Evolutionary conservation across 371 early-diverging fungal genomes (phyloP).

Genomic region (Syncephalis plumigaleata): DNA sequence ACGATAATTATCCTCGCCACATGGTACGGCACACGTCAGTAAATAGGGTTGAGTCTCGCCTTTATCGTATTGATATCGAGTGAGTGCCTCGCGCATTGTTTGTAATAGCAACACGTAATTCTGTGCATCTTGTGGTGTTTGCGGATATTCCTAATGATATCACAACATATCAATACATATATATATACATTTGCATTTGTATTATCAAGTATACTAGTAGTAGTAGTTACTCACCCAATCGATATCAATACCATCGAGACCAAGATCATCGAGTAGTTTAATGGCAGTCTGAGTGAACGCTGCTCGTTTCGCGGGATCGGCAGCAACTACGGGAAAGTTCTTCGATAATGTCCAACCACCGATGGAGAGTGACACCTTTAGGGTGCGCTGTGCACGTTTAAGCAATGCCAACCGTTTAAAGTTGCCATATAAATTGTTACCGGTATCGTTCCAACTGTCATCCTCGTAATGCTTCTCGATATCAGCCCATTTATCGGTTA

Average conservation of each 20-base stretch:
- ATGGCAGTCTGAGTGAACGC: slow-evolving; percentile 41
- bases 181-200: too few relatives aligned
- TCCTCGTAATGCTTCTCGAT: slow-evolving; percentile 42
- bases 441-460: slow-evolving; percentile 37
- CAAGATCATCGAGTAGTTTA: slow-evolving; percentile 31
- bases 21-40: slow-evolving; percentile 48
- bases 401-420: slow-evolving; percentile 60
- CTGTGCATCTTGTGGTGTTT: slow-evolving; percentile 44
- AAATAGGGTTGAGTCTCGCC: slow-evolving; percentile 28
- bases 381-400: slow-evolving; percentile 41
- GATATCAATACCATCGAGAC: slow-evolving; percentile 33
- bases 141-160: slow-evolving; percentile 84
- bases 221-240: slow-evolving; percentile 10
- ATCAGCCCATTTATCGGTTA: slow-evolving; percentile 64
- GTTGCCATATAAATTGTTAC: slow-evolving; percentile 54
- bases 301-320: slow-evolving; percentile 27
- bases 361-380: slow-evolving; percentile 56
- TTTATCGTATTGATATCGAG: slow-evolving; percentile 17
- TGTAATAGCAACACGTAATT: slow-evolving; percentile 55
- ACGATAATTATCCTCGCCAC: slow-evolving; percentile 34
- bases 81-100: slow-evolving; percentile 44
- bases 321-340: slow-evolving; percentile 56
- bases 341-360: slow-evolving; percentile 85
- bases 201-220: background rate
- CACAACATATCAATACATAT: slow-evolving; percentile 10